Evolutionary conservation across 352 stramenopile genomes (phyloP).

Genomic region (Thraustotheca clavata): DNA sequence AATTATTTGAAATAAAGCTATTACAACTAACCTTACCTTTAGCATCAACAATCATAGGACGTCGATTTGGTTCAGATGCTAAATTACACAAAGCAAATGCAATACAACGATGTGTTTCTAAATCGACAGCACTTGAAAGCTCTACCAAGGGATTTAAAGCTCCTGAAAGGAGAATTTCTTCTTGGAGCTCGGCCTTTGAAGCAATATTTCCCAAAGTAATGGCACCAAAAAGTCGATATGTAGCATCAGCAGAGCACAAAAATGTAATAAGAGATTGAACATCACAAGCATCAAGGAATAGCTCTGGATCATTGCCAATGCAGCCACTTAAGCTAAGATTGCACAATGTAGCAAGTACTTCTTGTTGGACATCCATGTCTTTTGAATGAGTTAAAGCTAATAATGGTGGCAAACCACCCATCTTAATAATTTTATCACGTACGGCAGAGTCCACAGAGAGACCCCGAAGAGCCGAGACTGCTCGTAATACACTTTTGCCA

Average conservation of each 20-base stretch:
- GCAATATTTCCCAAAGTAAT: constrained; percentile 95
- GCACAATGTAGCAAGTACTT: constrained; percentile 94
- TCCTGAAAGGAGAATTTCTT: constrained; percentile 73
- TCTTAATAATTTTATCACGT: constrained; percentile 83
- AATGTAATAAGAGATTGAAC: constrained; percentile 90
- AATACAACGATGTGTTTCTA: constrained; percentile 95
- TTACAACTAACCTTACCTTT: background rate
- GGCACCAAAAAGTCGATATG: constrained; percentile 92
- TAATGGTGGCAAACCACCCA: constrained; percentile 79
- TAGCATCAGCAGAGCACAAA: constrained; percentile 91
- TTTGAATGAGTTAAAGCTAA: constrained; percentile 86
- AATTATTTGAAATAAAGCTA: constrained; percentile 29
- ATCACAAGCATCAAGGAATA: constrained; percentile 86
- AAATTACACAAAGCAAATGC: constrained; percentile 95
- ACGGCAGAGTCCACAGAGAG: constrained; percentile 84
- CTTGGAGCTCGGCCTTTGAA: constrained; percentile 57
- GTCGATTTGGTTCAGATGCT: constrained; percentile 71
- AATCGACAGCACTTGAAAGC: constrained; percentile 84
- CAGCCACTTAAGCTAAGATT: constrained; percentile 95
- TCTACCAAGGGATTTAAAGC: constrained; percentile 90
- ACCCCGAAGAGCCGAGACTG: constrained; percentile 86
- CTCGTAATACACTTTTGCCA: constrained; percentile 79
- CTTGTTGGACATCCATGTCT: constrained; percentile 92
- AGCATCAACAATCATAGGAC: constrained; percentile 79
- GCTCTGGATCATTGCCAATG: constrained; percentile 83